Percentiles rank a stretch among this genome's conserved stretches.
Conservation (phyloP, 1,139 yeast genomes). For the Arxiozyma telluris region DNA sequence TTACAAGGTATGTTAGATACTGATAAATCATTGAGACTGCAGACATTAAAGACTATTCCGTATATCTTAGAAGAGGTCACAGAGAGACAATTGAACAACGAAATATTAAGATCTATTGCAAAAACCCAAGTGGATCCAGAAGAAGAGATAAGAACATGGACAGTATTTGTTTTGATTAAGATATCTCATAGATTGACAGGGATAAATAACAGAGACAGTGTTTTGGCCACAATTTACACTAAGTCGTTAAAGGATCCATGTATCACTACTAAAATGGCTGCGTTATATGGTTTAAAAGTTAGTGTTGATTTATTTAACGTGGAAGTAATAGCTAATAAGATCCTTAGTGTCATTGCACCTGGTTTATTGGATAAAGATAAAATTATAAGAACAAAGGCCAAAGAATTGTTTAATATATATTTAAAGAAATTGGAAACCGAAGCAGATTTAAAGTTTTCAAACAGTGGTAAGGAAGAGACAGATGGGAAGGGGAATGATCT, state of each 20-base stretch:
- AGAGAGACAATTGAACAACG: constrained; percentile 80
- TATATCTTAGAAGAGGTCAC: constrained; percentile 57
- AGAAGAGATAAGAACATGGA: constrained; percentile 78
- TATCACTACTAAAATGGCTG: constrained; percentile 67
- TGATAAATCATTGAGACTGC: constrained; percentile 69
- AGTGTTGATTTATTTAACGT: constrained; percentile 61
- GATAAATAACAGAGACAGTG: constrained; percentile 44
- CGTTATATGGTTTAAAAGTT: constrained; percentile 63
- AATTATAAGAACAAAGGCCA: constrained; percentile 65
- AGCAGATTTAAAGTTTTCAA: constrained; percentile 43
- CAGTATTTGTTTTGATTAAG: constrained; percentile 65
- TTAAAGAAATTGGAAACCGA: constrained; percentile 56
- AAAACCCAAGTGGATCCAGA: constrained; percentile 80
- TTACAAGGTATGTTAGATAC: constrained; percentile 80
- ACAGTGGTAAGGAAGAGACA: constrained; percentile 25
- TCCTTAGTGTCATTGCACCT: constrained; percentile 81
- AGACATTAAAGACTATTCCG: constrained; percentile 65
- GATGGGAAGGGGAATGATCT: not conserved
- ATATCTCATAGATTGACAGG: constrained; percentile 58
- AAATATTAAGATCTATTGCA: constrained; percentile 69
- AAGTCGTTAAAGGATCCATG: constrained; percentile 77
- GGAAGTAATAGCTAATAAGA: constrained; percentile 68
- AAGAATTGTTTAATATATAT: constrained; percentile 53
- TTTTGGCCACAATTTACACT: constrained; percentile 78
- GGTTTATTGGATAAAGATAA: constrained; percentile 68